These are phyloP conservation scores for Rhodocollybia butyracea DNA, from an alignment of 768 basidiomycete genomes.

Conservation along the genomic window DNA sequence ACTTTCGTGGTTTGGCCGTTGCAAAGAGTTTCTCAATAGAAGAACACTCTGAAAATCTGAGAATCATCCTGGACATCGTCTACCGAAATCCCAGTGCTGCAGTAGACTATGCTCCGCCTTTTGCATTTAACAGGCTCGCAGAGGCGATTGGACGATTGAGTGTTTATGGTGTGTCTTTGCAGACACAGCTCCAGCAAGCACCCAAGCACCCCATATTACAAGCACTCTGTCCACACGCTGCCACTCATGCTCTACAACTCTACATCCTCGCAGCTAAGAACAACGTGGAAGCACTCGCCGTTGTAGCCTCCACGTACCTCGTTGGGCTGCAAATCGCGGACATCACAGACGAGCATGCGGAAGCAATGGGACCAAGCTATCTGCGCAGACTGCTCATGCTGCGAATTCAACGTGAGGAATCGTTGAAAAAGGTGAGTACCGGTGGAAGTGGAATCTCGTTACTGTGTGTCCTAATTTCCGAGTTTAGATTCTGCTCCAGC, in stretches of 20 bases:
- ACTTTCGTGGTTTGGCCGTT: slow-evolving; percentile 41
- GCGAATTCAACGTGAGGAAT: slow-evolving; percentile 30
- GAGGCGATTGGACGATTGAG: slow-evolving; percentile 38
- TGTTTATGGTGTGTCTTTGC: slow-evolving; percentile 19
- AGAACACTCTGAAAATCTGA: slow-evolving; percentile 44
- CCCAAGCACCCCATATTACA: slow-evolving; percentile 28
- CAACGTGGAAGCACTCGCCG: slow-evolving; percentile 35
- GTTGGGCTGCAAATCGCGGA: slow-evolving; percentile 28
- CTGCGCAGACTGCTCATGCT: slow-evolving; percentile 38
- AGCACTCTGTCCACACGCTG: slow-evolving; percentile 22
- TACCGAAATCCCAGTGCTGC: slow-evolving; percentile 40
- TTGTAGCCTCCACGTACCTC: slow-evolving; percentile 33
- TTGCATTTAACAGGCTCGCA: slow-evolving; percentile 40
- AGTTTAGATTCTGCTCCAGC: background rate
- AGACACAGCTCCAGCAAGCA: slow-evolving; percentile 25
- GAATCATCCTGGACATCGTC: slow-evolving; percentile 52
- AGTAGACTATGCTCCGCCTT: background rate
- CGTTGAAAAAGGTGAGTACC: slow-evolving; percentile 23
- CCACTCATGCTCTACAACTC: slow-evolving; percentile 27
- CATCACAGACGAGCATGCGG: slow-evolving; percentile 35
- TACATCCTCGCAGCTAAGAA: slow-evolving; percentile 38
- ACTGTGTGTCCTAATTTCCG: background rate
- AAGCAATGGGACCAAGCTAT: slow-evolving; percentile 38
- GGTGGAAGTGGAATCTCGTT: no score
- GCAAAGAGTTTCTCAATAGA: slow-evolving; percentile 33